Percentiles rank a stretch among this genome's conserved stretches.
Evolutionary conservation across 2,329 filamentous ascomycete species (phyloP).

Genomic region (Calonectria honghensis): DNA sequence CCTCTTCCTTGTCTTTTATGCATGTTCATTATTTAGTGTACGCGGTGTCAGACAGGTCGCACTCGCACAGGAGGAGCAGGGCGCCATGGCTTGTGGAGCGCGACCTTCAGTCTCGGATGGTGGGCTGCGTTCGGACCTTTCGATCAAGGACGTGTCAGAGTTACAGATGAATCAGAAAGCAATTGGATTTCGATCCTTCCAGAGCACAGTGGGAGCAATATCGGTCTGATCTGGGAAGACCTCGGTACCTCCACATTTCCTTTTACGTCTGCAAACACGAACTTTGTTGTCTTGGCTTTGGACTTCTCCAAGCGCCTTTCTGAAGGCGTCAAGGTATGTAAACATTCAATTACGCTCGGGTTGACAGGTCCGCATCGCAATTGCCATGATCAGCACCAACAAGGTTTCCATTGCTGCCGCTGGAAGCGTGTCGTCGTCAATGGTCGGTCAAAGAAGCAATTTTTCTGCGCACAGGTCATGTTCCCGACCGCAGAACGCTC

Average conservation of each 20-base stretch:
- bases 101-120: slow-evolving; percentile 36
- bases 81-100: slow-evolving; percentile 37
- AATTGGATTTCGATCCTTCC: slow-evolving; percentile 5
- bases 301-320: slow-evolving; percentile 14
- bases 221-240: slow-evolving; percentile 32
- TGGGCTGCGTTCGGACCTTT: slow-evolving; percentile 47
- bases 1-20: slow-evolving; percentile 45
- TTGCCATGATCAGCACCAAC: slow-evolving; percentile 40
- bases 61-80: slow-evolving; percentile 42
- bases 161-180: slow-evolving; percentile 32
- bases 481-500: neutral
- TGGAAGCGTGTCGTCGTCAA: slow-evolving; percentile 38
- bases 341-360: slow-evolving; percentile 39
- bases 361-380: slow-evolving; percentile 32
- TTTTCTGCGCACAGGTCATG: slow-evolving; percentile 30
- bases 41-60: slow-evolving; percentile 44
- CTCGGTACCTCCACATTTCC: slow-evolving; percentile 42
- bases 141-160: slow-evolving; percentile 38
- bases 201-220: slow-evolving; percentile 29
- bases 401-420: slow-evolving; percentile 40
- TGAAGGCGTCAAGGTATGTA: slow-evolving; percentile 37
- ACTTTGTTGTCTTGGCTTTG: slow-evolving; percentile 40
- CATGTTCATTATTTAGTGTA: slow-evolving; percentile 55
- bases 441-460: slow-evolving; percentile 33
- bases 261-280: slow-evolving; percentile 40